These are phyloP conservation scores for Aspergillus pseudoglaucus DNA, from an alignment of 2,329 filamentous ascomycete genomes.

Conservation along the genomic window DNA sequence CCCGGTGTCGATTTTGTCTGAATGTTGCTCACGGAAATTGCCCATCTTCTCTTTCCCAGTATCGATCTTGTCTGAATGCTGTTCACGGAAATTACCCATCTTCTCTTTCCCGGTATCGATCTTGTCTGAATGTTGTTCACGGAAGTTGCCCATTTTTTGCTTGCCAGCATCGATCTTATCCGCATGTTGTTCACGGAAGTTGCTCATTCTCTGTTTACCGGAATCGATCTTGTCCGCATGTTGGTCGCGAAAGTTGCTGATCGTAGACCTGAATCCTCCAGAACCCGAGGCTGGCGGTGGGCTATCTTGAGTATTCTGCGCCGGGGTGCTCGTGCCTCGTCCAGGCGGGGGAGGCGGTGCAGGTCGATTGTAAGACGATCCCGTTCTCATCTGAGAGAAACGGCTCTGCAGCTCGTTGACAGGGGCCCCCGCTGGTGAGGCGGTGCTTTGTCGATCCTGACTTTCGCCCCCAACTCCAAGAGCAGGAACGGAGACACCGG, in stretches of 20 bases:
- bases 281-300: conserved; percentile 58
- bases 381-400: conserved; percentile 51
- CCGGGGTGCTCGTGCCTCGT: conserved; percentile 47
- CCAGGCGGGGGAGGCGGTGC: conserved; percentile 27
- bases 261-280: conserved; percentile 40
- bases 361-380: conserved; percentile 8
- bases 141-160: conserved; percentile 46
- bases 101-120: conserved; percentile 54
- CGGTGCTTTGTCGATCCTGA: conserved; percentile 6
- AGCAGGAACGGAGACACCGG: conserved; percentile 71
- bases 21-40: conserved; percentile 20
- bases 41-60: conserved; percentile 53
- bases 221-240: conserved; percentile 63
- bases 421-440: conserved; percentile 32
- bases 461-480: conserved; percentile 59
- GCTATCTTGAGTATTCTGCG: conserved; percentile 52
- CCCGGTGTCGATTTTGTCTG: neutral
- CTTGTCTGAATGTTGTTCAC: conserved; percentile 57
- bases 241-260: conserved; percentile 57
- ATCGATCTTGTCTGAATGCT: conserved; percentile 62
- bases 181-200: conserved; percentile 33
- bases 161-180: conserved; percentile 59
- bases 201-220: conserved; percentile 52
- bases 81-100: conserved; percentile 42
- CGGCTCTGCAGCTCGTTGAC: conserved; percentile 63